Conservation (phyloP, 2,329 filamentous ascomycete species). For the Arthroderma uncinatum region DNA sequence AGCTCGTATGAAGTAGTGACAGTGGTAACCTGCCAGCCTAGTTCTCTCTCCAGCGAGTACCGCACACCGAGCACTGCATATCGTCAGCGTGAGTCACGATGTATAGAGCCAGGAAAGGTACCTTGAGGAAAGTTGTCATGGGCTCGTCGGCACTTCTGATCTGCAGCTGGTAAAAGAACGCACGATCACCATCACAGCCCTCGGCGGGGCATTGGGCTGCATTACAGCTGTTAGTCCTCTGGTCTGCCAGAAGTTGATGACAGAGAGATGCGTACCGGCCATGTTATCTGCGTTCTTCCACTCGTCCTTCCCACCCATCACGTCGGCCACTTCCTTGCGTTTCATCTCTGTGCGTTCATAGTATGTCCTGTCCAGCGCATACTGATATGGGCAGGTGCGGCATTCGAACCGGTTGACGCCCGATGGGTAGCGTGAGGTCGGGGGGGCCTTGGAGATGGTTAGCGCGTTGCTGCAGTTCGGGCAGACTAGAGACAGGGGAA, state of each 20-base stretch:
- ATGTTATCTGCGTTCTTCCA: slow-evolving; percentile 90
- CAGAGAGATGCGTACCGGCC: slow-evolving; percentile 37
- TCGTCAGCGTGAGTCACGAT: neutral
- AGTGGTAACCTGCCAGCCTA: slow-evolving; percentile 19
- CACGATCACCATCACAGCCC: slow-evolving; percentile 68
- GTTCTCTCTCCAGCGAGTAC: slow-evolving; percentile 40
- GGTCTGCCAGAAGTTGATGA: neutral
- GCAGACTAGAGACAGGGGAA: slow-evolving; percentile 29
- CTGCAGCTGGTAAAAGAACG: slow-evolving; percentile 93
- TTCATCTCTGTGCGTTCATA: slow-evolving; percentile 72
- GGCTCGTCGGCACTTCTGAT: slow-evolving; percentile 97
- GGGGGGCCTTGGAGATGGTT: slow-evolving; percentile 34
- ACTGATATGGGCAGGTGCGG: slow-evolving; percentile 88
- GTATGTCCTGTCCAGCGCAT: slow-evolving; percentile 64
- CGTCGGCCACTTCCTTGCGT: slow-evolving; percentile 77
- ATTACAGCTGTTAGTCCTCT: neutral
- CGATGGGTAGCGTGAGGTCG: slow-evolving; percentile 29
- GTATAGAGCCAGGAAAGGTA: slow-evolving; percentile 24
- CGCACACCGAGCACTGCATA: slow-evolving; percentile 37
- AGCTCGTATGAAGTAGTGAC: no score
- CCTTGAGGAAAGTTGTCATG: slow-evolving; percentile 93
- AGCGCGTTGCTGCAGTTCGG: slow-evolving; percentile 41
- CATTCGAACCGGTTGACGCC: slow-evolving; percentile 78
- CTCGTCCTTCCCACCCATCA: slow-evolving; percentile 75
- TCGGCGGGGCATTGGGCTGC: slow-evolving; percentile 71